Percentiles rank a stretch among this genome's conserved stretches.
Conservation (phyloP, 1,284 basidiomycete species). For the Sanghuangporus weigelae region DNA sequence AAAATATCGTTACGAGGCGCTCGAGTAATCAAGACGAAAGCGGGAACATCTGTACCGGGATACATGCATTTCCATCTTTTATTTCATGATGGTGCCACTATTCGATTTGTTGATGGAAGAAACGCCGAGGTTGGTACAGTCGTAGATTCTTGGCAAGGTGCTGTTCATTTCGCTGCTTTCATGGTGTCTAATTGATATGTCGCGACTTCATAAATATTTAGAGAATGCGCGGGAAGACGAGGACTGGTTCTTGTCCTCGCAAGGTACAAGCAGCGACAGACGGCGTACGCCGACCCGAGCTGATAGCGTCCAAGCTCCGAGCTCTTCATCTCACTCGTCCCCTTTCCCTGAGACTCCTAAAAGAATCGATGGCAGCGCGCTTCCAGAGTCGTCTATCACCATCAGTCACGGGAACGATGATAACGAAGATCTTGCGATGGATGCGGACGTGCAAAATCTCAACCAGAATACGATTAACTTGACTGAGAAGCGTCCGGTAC, state of each 20-base stretch:
- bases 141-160: conserved; percentile 11
- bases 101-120: not conserved
- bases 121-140: not conserved
- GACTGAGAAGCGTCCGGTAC: not conserved
- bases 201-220: not conserved
- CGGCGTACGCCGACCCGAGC: not conserved
- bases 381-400: conserved; percentile 1
- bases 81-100: conserved; percentile 9
- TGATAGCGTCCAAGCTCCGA: not conserved
- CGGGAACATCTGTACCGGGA: conserved; percentile 4
- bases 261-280: not conserved
- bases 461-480: not conserved
- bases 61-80: conserved; percentile 6
- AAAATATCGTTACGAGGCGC: conserved; percentile 8
- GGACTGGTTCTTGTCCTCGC: conserved; percentile 13
- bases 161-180: not conserved
- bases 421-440: not conserved
- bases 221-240: not conserved
- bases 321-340: not conserved
- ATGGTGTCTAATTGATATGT: not conserved
- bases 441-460: not conserved
- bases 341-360: conserved; percentile 7
- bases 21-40: not conserved
- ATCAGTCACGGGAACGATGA: not conserved
- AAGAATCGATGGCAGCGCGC: not conserved